Conservation (phyloP, 768 basidiomycete species). For the Leccinum imitatum region DNA sequence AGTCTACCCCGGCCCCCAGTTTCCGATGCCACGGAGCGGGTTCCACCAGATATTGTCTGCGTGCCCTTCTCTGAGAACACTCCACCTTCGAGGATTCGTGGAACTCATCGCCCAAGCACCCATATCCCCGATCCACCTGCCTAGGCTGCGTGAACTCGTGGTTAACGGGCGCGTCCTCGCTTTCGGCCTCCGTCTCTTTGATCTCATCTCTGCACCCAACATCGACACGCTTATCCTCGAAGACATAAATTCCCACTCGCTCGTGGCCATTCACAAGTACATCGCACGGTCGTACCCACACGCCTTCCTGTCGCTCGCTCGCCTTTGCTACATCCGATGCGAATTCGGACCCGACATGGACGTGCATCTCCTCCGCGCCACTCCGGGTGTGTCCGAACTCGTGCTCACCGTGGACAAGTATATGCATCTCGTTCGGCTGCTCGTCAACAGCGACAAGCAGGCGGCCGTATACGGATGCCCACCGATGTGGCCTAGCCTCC, state of each 20-base stretch:
- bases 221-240: conserved; percentile 33
- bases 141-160: conserved; percentile 29
- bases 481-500: conserved; percentile 31
- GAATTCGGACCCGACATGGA: conserved; percentile 34
- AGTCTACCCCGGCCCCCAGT: conserved; percentile 33
- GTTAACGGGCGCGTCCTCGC: conserved; percentile 31
- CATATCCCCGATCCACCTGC: conserved; percentile 23
- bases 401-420: conserved; percentile 32
- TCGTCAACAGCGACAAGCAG: conserved; percentile 36
- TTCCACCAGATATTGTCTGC: conserved; percentile 21
- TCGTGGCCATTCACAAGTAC: conserved; percentile 29
- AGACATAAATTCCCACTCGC: conserved; percentile 29
- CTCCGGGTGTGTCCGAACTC: conserved; percentile 33
- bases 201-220: conserved; percentile 33
- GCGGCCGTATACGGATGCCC: conserved; percentile 27
- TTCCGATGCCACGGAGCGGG: conserved; percentile 26
- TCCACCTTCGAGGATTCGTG: conserved; percentile 24
- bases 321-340: conserved; percentile 30
- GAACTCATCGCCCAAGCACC: conserved; percentile 25
- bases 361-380: conserved; percentile 31
- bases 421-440: conserved; percentile 31
- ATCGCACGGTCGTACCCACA: conserved; percentile 28
- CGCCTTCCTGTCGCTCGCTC: conserved; percentile 29
- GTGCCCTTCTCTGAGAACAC: conserved; percentile 23
- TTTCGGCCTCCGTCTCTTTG: conserved; percentile 32